Base-by-base conservation (phyloP, 352 stramenopile species). In the Hyaloperonospora brassicae region DNA sequence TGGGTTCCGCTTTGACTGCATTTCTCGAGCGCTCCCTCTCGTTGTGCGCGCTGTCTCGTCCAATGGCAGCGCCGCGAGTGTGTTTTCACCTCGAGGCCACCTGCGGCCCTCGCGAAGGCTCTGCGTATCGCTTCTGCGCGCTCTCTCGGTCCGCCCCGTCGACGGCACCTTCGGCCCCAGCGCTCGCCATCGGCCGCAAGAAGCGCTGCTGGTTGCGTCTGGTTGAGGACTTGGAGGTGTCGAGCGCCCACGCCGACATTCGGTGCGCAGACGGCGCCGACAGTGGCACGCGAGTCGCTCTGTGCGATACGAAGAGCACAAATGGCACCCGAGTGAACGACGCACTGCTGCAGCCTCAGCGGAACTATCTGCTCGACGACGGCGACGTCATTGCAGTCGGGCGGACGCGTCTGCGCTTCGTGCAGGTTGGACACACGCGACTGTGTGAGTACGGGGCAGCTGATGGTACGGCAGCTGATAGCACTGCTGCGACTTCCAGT, bases 241-340 rank as follows among this genome's bases (percentile, higher is more conserved):
- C 76, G 2, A 75, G 70, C 4, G 40, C 68, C 30, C 76, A 87
- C 47, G 73, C 73, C 5, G 67, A 84, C 57, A 51, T 86, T 59
- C 56, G 55, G 22, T 53, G 64, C 11, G 14, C 51, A 22, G 50
- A 38, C 31, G 46, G n/a, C 21, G 25, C 1, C 39, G 11, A 23
- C 7, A 39, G 12, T 1, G 52, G 9, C 0, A 42, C 27, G 8
- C 34, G 23, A 25, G 23, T 66, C 5, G 47, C 55, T 14, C 9
- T 73, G 31, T 45, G 63, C 8, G 76, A 87, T 46, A 24, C 52
- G n/a, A 66, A 69, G 42, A 84, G 73, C 56, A 87, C 76, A 25
- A 87, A 87, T 44, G 76, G 76, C 21, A 73, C 76, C 14, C 73
- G 72, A 46, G 35, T 81, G 34, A 87, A 87, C 47, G 73, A 70